Evolutionary conservation across 108 stramenopile genomes (phyloP), one percentile per base, ranked within the genome.

Genomic region (Aurantiochytrium sp.): DNA sequence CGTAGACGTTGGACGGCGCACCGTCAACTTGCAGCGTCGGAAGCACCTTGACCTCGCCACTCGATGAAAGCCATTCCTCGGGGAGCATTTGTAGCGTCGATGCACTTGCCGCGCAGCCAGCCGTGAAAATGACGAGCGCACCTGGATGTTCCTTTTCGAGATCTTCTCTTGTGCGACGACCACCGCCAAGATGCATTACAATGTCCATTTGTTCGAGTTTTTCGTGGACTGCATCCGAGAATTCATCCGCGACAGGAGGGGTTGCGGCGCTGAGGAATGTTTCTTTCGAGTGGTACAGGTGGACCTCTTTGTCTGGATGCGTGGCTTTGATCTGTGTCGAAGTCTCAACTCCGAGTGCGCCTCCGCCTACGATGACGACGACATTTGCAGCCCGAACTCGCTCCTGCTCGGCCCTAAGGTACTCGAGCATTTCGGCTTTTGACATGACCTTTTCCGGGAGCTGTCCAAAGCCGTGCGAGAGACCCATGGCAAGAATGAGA

Each of bases 1-100:
- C 76, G 28, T 53, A 83, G 76, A 83, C 76, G 51, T 83, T 83
- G 49, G n/a, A n/a, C 76, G 76, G 76, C 51, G 49, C 76, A 12
- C 76, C 76, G 12, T 47, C 45, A 4, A 83, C 51, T 12, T 28
- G 76, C 25, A 83, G n/a, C 6, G 45, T 23, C 8, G 49, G 45
- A 16, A 25, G n/a, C 49, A 83, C 76, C 51, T 53, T 83, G 45
- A 83, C 49, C 28, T 83, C 76, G 25, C 76, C 76, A 23, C 28
- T 23, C 8, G 25, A 23, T 25, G 12, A 8, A 6, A 83, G 6
- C 76, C 76, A 83, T 6, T 83, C 76, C 49, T 28, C 28, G 12
- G 76, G 76, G n/a, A 83, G 49, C 45, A 83, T 53, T 23, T 83
- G 12, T 6, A 83, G 19, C 25, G 64, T 69, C 51, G 76, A 47